Evolutionary conservation across 2,329 filamentous ascomycete genomes (phyloP).

Genomic region (Chrysosporium queenslandicum): DNA sequence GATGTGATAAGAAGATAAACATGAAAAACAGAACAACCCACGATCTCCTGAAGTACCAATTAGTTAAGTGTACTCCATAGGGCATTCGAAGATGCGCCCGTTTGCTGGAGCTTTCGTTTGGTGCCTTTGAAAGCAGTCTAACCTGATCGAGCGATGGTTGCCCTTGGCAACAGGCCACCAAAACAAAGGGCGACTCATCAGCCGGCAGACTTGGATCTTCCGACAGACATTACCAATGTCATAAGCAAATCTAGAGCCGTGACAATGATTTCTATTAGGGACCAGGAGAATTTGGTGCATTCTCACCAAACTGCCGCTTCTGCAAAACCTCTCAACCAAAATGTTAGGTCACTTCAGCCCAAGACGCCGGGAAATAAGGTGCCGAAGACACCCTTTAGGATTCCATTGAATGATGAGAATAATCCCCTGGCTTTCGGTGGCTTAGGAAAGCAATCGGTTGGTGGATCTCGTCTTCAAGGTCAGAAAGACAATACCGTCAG

Average conservation of each 20-base stretch:
- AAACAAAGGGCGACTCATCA: not conserved
- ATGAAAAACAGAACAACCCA: too few relatives aligned
- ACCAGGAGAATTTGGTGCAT: conserved; percentile 81
- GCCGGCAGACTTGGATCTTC: not conserved
- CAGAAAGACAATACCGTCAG: conserved; percentile 47
- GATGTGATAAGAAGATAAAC: too few relatives aligned
- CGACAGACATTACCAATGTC: not conserved
- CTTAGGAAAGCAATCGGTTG: conserved; percentile 33
- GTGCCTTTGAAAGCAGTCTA: too few relatives aligned
- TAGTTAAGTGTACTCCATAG: too few relatives aligned
- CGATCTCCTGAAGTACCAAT: too few relatives aligned
- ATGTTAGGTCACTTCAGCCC: conserved; percentile 50
- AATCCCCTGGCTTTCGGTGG: conserved; percentile 47
- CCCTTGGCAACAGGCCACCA: too few relatives aligned
- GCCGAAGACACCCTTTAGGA: conserved; percentile 72
- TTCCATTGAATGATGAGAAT: conserved; percentile 78
- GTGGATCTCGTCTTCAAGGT: conserved; percentile 33
- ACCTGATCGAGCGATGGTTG: too few relatives aligned
- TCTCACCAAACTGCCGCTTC: conserved; percentile 60
- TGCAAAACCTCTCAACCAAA: conserved; percentile 62
- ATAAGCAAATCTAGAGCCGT: not conserved
- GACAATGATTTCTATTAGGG: conserved; percentile 65
- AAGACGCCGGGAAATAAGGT: conserved; percentile 70
- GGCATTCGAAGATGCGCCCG: too few relatives aligned
- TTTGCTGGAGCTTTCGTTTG: too few relatives aligned